Conservation (phyloP, 2,329 filamentous ascomycete genomes). For the Penicillium glabrum region DNA sequence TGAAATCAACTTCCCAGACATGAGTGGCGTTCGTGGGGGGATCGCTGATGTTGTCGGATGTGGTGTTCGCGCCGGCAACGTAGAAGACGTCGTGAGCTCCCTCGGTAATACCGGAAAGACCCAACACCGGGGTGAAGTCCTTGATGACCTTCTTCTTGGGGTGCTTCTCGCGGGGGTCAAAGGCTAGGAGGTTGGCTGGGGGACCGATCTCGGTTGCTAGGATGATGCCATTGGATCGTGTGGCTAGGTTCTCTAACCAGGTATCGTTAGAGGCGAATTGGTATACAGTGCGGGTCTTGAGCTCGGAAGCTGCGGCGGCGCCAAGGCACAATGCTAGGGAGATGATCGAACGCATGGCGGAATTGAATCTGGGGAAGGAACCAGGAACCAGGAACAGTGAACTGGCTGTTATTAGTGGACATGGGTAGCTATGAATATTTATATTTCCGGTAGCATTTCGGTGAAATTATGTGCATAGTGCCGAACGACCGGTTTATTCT, state of each 20-base stretch:
- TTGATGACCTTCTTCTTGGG: neutral
- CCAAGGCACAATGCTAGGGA: neutral
- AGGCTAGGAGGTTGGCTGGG: neutral
- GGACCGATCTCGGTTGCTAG: neutral
- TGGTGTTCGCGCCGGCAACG: neutral
- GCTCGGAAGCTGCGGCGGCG: neutral
- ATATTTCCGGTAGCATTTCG: neutral
- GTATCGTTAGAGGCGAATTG: neutral
- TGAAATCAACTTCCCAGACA: neutral
- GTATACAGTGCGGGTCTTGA: neutral
- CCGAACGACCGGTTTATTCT: neutral
- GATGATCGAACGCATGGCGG: neutral
- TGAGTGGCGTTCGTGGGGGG: neutral
- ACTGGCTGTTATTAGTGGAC: neutral
- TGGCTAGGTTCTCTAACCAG: neutral
- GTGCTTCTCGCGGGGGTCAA: neutral
- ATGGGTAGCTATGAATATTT: neutral
- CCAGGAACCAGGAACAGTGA: neutral
- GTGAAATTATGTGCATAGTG: neutral
- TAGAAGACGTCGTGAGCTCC: neutral
- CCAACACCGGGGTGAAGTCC: neutral
- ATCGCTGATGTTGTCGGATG: neutral
- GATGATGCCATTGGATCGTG: neutral
- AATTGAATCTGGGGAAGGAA: neutral
- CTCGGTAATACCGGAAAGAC: neutral